A percentile compares a stretch with the other conserved stretches of the same genome.
Evolutionary conservation across 2,329 filamentous ascomycete species (phyloP).

Genomic region (Paecilomyces variotii): DNA sequence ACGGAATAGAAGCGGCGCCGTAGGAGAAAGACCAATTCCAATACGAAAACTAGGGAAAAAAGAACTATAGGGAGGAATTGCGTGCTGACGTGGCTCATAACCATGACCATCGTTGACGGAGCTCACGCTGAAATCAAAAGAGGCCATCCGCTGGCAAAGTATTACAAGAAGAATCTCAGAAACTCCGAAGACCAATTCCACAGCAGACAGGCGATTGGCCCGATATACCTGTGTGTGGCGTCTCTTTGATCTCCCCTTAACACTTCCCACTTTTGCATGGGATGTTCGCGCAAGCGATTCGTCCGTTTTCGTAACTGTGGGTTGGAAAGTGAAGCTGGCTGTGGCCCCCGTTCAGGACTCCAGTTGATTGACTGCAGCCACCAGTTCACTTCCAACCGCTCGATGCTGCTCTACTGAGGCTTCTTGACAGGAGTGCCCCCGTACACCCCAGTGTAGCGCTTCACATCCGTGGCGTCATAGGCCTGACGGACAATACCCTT

Average conservation of each 20-base stretch:
- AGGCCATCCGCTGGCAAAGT: neutral
- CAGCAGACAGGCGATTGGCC: neutral
- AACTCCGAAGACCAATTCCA: neutral
- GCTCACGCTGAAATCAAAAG: neutral
- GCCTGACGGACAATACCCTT: slow-evolving; percentile 68
- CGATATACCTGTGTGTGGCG: neutral
- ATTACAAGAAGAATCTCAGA: neutral
- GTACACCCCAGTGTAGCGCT: slow-evolving; percentile 57
- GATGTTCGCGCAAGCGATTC: neutral
- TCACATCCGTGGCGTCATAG: slow-evolving; percentile 70
- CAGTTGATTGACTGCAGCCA: neutral
- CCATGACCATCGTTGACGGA: neutral
- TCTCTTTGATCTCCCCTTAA: neutral
- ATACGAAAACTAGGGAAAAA: neutral
- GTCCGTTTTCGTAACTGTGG: neutral
- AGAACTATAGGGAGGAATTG: neutral
- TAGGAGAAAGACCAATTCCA: neutral
- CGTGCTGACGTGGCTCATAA: neutral
- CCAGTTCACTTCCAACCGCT: neutral
- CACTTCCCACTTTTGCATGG: neutral
- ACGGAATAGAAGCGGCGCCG: neutral
- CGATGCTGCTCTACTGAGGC: slow-evolving; percentile 32
- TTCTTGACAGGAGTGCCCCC: slow-evolving; percentile 33
- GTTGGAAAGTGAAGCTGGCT: neutral
- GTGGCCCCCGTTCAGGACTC: neutral